Conservation (phyloP, 1,284 basidiomycete genomes). For the Rhodotorula mucilaginosa region DNA sequence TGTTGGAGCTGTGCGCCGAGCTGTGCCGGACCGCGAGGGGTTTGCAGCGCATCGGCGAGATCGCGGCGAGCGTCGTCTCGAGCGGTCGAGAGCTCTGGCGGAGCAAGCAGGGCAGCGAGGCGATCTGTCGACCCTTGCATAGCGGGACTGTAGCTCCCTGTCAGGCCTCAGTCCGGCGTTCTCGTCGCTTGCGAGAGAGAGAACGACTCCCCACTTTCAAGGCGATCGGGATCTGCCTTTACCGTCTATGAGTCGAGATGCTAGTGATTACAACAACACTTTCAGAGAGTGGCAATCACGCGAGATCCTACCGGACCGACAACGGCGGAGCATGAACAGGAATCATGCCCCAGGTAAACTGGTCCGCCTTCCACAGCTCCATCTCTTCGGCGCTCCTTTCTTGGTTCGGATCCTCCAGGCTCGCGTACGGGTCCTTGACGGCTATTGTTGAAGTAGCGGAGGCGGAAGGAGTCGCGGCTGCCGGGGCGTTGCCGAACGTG, state of each 20-base stretch:
- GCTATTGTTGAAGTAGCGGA: background rate
- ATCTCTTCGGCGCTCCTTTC: conserved; percentile 56
- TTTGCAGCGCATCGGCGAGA: conserved; percentile 6
- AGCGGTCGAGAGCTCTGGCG: conserved; percentile 3
- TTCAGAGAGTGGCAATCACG: no score
- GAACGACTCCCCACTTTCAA: no score
- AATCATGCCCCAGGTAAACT: conserved; percentile 69
- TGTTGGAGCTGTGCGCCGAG: conserved; percentile 5
- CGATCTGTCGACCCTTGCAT: background rate
- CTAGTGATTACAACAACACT: no score
- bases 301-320: conserved; percentile 56
- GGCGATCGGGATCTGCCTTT: no score
- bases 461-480: background rate
- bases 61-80: background rate
- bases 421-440: conserved; percentile 33
- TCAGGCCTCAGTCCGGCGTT: no score
- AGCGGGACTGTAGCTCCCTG: no score
- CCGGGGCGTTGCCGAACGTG: conserved; percentile 31
- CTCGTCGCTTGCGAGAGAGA: no score
- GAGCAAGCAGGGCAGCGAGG: conserved; percentile 12
- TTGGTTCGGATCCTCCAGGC: conserved; percentile 22
- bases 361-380: conserved; percentile 61
- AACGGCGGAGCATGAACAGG: conserved; percentile 75
- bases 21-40: conserved; percentile 10
- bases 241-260: no score